These are phyloP conservation scores for Pythium vanterpoolii DNA, from an alignment of 352 stramenopile species.

Conservation along the genomic window DNA sequence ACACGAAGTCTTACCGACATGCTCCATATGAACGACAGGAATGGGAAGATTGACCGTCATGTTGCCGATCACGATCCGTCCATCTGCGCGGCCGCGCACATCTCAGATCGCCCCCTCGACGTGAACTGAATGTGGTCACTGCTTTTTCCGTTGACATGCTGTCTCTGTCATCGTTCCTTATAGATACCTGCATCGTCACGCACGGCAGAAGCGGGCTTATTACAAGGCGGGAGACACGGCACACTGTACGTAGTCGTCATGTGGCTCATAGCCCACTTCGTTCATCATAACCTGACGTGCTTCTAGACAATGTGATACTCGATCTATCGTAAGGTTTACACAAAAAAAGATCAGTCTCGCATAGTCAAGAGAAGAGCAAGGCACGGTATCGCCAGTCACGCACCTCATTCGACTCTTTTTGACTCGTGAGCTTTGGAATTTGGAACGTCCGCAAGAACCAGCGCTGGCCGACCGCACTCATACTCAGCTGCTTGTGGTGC, in stretches of 20 bases:
- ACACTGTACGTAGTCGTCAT: too few relatives aligned
- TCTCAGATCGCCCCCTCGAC: too few relatives aligned
- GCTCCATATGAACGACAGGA: too few relatives aligned
- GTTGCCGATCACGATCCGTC: too few relatives aligned
- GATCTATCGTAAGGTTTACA: constrained; percentile 23
- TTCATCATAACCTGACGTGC: not conserved
- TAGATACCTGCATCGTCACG: not conserved
- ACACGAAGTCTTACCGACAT: too few relatives aligned
- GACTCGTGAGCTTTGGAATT: constrained; percentile 45
- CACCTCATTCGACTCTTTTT: constrained; percentile 72
- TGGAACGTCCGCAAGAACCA: constrained; percentile 77
- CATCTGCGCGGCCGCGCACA: too few relatives aligned
- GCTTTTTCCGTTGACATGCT: too few relatives aligned
- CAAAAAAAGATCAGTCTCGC: not conserved
- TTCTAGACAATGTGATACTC: constrained; percentile 51
- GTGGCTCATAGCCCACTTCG: not conserved
- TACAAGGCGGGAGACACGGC: not conserved
- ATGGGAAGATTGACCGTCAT: too few relatives aligned
- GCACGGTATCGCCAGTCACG: not conserved
- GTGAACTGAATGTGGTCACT: too few relatives aligned
- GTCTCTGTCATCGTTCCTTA: too few relatives aligned
- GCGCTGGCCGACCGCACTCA: constrained; percentile 50
- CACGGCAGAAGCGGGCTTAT: too few relatives aligned
- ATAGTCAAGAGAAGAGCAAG: not conserved
- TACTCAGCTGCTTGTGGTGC: constrained; percentile 59